phyloP scores from a whole-genome alignment of 768 basidiomycete species.

The Suillus hirtellus region DNA sequence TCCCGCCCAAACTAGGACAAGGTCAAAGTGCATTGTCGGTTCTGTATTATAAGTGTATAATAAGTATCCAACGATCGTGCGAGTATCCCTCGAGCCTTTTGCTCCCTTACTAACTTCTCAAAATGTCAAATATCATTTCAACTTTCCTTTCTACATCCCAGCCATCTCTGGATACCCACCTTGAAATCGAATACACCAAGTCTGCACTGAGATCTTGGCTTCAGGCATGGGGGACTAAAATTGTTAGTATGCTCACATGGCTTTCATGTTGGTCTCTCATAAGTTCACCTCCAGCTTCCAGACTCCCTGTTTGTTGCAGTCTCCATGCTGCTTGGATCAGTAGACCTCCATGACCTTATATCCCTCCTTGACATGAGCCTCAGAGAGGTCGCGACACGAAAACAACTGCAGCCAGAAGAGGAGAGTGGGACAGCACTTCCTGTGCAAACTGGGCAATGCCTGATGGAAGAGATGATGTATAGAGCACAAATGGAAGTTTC shows the following conservation, averaged over 20 bases:
- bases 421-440: not conserved
- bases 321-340: not conserved
- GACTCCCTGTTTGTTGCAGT: not conserved
- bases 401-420: not conserved
- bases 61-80: not conserved
- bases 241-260: too few species aligned
- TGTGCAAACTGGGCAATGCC: not conserved
- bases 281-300: not conserved
- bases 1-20: not conserved
- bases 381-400: not conserved
- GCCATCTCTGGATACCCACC: not conserved
- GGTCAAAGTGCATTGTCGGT: too few species aligned
- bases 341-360: not conserved
- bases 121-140: not conserved
- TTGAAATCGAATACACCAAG: not conserved
- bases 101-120: not conserved
- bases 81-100: not conserved
- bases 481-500: not conserved
- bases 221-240: not conserved
- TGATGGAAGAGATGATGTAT: not conserved
- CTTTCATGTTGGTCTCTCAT: too few species aligned
- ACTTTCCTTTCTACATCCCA: not conserved
- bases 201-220: not conserved
- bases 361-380: not conserved
- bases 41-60: too few species aligned